Conservation (phyloP, 441 rosid genomes). For the Populus hybrid region DNA sequence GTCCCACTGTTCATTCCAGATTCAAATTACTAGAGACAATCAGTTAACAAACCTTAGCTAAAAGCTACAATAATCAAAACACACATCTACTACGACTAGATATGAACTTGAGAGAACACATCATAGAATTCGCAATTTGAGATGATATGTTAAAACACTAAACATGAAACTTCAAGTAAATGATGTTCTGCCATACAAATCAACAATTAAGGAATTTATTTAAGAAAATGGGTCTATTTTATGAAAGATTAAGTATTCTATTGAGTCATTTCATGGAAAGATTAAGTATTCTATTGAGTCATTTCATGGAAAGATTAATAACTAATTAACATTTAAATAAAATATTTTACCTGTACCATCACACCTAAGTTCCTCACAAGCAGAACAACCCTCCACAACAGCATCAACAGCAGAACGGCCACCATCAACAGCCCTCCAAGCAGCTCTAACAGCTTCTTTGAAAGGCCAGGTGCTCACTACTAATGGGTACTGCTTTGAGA, state of each 20-base stretch:
- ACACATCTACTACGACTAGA: background rate
- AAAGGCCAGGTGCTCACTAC: conserved; percentile 95
- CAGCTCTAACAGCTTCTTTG: conserved; percentile 79
- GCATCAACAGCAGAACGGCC: conserved; percentile 76
- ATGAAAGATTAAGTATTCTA: too few relatives aligned
- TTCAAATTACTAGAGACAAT: background rate
- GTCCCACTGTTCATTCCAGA: conserved; percentile 30
- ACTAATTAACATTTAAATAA: too few relatives aligned
- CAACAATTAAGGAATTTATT: background rate
- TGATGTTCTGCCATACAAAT: background rate
- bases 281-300: too few relatives aligned
- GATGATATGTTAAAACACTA: background rate
- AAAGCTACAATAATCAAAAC: background rate
- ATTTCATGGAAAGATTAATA: too few relatives aligned
- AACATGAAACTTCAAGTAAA: background rate
- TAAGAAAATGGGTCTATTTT: background rate
- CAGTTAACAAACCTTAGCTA: conserved; percentile 7
- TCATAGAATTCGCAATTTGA: background rate
- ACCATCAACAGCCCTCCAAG: conserved; percentile 64
- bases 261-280: too few relatives aligned
- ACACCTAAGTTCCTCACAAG: conserved; percentile 80
- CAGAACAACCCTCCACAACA: conserved; percentile 87
- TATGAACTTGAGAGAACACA: background rate
- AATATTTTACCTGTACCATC: conserved; percentile 68
- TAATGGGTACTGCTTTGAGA: conserved; percentile 47